Base-by-base conservation (phyloP, 2,329 filamentous ascomycete genomes). In the Aspergillus aculeatinus region DNA sequence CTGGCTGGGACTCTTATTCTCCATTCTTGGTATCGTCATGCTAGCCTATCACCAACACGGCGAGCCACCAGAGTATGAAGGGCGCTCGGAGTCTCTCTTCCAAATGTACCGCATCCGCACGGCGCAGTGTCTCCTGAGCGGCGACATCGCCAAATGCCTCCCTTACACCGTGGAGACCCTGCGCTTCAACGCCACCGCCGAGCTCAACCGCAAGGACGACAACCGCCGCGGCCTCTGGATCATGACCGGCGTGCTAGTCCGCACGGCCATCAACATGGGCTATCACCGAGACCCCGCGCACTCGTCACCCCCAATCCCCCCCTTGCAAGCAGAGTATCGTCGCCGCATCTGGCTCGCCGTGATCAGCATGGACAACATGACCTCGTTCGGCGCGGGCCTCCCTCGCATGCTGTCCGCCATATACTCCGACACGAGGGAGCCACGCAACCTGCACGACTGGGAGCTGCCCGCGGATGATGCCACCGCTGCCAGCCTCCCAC, bases 211-310 rank as follows among this genome's bases (percentile, higher is more conserved):
- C 7, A 60, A 50, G 12, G 58, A 60, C 21, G 60, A 62, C 11
- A 62, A 55, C 31, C 48, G 60, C 19, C 57, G 54, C 29, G 51
- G 58, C 11, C 39, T 60, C 3, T 62, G 60, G 60, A 60, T 62
- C 12, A 60, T 62, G 58, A 60, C 58, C 0, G 58, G 58, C 1
- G 58, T 62, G 5, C 51, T 62, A 14, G 55, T 62, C 7, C 54
- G 58, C 4, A 55, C 58, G 4, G 60, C 60, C 5, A 59, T 62
- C 6, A 60, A 58, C 33, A 62, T 62, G 60, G 60, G 60, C 12
- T 62, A 62, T 11, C 60, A 60, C 23, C 55, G 60, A 5, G 60
- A 62, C 23, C 58, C 58, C 14, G 33, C 31, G 2, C 58, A 62
- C 3, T 29, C 27, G 27, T 60, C 47, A 1, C 35, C 60, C 1